Base-by-base conservation (phyloP, 208 protist genomes). In the Blechomonas ayalai region DNA sequence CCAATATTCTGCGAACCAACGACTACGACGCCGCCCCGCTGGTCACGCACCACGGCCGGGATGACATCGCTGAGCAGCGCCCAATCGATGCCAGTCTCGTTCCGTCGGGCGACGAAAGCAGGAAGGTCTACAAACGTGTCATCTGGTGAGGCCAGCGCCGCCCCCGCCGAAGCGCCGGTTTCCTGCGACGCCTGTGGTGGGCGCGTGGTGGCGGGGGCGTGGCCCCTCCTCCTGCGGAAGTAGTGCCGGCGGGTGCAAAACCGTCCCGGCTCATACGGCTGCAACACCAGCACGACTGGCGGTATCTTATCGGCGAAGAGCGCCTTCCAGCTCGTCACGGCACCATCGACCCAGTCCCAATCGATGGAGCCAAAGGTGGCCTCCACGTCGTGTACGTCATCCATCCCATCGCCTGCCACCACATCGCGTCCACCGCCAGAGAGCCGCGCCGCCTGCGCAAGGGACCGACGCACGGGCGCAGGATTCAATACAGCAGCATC, bases 331-430 rank as follows among this genome's bases (percentile, higher is more conserved):
- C 41, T 44, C 26, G 50, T 41, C 33, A 92, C 51, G 6, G 55
- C 68, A 26, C 49, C 22, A 49, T 82, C 66, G 15, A 90, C 77
- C 84, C 84, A 92, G 58, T 63, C 64, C 80, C 84, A 90, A 57
- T 92, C 84, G 46, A 92, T 65, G 1, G 39, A 43, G 43, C 80
- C 79, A 54, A 92, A 92, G 16, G 82, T 57, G 1, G 35, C 54
- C 52, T 77, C 77, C 46, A 84, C 53, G 53, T 78, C 68, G 32
- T 67, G 24, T 22, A 42, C 37, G 26, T 56, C 52, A 31, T 57
- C 62, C 27, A n/a, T n/a, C n/a, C n/a, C n/a, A n/a, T n/a, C n/a
- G n/a, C n/a, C n/a, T n/a, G n/a, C n/a, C n/a, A n/a, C n/a, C n/a
- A n/a, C n/a, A n/a, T n/a, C n/a, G n/a, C n/a, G n/a, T n/a, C n/a